These are phyloP conservation scores for Suillus fuscotomentosus DNA, from an alignment of 768 basidiomycete species.

Conservation along the genomic window DNA sequence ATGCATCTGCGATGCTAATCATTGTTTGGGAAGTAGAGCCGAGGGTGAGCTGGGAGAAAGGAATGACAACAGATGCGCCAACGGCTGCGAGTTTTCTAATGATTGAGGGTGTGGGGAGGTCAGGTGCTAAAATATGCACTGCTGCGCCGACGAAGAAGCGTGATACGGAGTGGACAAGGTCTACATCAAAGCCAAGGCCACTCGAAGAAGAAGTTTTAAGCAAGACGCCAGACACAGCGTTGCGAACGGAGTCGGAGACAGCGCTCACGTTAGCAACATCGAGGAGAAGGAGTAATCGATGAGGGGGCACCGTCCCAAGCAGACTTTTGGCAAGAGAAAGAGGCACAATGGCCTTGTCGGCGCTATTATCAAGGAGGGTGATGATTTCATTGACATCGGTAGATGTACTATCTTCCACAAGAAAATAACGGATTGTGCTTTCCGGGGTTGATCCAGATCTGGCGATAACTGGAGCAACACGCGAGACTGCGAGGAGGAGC, in stretches of 20 bases:
- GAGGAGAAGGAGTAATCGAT: conserved; percentile 74
- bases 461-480: conserved; percentile 77
- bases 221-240: conserved; percentile 74
- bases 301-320: conserved; percentile 63
- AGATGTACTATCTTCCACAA: conserved; percentile 48
- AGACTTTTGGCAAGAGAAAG: conserved; percentile 64
- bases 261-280: conserved; percentile 72
- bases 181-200: conserved; percentile 42
- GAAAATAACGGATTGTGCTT: conserved; percentile 44
- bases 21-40: conserved; percentile 49
- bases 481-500: conserved; percentile 58
- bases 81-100: conserved; percentile 61
- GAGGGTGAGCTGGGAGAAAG: conserved; percentile 67
- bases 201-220: conserved; percentile 66
- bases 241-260: conserved; percentile 71
- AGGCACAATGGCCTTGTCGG: conserved; percentile 76
- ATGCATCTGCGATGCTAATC: conserved; percentile 80
- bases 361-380: conserved; percentile 73
- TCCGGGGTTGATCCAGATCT: conserved; percentile 11
- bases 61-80: conserved; percentile 68
- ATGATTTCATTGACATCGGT: conserved; percentile 54
- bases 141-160: conserved; percentile 65
- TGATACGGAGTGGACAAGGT: conserved; percentile 75
- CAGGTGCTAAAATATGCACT: conserved; percentile 59
- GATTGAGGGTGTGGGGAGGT: conserved; percentile 53